These are phyloP conservation scores for Yamadazyma taylorii DNA, from an alignment of 1,139 yeast species.

Conservation along the genomic window DNA sequence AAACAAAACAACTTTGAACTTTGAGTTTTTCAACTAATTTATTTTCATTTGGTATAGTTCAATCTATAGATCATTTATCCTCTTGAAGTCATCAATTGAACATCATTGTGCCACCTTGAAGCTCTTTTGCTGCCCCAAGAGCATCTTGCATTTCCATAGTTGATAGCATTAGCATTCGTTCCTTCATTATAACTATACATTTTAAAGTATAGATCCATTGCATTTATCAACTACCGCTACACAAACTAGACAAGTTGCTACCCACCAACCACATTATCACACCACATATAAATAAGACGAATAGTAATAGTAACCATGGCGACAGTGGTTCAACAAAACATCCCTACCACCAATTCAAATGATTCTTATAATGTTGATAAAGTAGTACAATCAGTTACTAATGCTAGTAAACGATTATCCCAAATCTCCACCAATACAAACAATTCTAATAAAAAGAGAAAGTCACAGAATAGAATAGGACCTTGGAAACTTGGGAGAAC, in stretches of 20 bases:
- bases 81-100: neutral
- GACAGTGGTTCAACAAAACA: slow-evolving; percentile 3
- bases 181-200: too few species aligned
- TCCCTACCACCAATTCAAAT: slow-evolving; percentile 4
- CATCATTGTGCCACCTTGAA: too few species aligned
- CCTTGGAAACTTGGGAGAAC: slow-evolving; percentile 98
- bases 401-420: slow-evolving; percentile 63
- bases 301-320: too few species aligned
- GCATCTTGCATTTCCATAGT: too few species aligned
- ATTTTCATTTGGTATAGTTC: neutral
- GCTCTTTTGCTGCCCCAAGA: too few species aligned
- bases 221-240: too few species aligned
- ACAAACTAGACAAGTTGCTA: too few species aligned
- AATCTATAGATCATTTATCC: too few species aligned
- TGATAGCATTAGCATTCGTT: too few species aligned
- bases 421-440: slow-evolving; percentile 61
- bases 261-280: too few species aligned
- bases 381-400: slow-evolving; percentile 55
- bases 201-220: too few species aligned
- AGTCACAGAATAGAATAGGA: slow-evolving; percentile 76
- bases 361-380: slow-evolving; percentile 41
- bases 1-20: neutral
- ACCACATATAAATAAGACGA: too few species aligned
- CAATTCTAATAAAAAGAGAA: slow-evolving; percentile 48
- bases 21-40: neutral